These are phyloP conservation scores for Zygosaccharomyces pseudorouxii DNA, from an alignment of 805 yeast genomes.

Conservation along the genomic window DNA sequence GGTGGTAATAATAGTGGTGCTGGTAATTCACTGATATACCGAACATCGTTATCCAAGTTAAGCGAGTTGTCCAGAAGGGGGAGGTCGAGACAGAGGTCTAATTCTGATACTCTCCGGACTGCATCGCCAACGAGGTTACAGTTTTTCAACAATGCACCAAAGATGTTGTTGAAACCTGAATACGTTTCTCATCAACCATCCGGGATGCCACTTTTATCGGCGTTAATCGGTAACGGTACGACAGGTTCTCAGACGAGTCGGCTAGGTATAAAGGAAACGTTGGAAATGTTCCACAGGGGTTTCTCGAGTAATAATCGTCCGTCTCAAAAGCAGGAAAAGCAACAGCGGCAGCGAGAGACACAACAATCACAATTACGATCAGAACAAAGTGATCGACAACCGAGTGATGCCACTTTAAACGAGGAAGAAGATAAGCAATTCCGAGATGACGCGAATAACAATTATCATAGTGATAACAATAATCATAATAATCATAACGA, in stretches of 20 bases:
- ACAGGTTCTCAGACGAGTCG: constrained; percentile 5
- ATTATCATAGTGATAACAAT: neutral
- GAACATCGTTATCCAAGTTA: constrained; percentile 34
- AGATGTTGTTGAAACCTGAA: constrained; percentile 33
- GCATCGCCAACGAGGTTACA: constrained; percentile 28
- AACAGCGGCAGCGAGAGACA: constrained; percentile 1
- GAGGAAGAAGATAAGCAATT: constrained; percentile 5
- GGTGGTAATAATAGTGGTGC: constrained; percentile 2
- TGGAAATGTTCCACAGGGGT: constrained; percentile 18
- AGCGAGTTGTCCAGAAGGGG: constrained; percentile 25
- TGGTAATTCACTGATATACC: constrained; percentile 19
- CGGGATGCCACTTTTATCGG: constrained; percentile 25
- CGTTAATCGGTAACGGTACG: constrained; percentile 16
- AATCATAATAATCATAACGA: neutral
- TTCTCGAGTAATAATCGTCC: neutral
- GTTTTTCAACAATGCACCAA: constrained; percentile 22
- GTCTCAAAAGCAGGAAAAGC: neutral
- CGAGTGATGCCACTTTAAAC: constrained; percentile 18
- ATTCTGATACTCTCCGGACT: constrained; percentile 28
- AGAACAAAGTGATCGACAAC: neutral
- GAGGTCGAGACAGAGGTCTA: constrained; percentile 19
- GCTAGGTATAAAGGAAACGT: constrained; percentile 20
- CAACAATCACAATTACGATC: neutral
- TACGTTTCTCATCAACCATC: constrained; percentile 20
- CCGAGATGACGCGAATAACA: neutral